Evolutionary conservation across 192 early-diverging fungal genomes (phyloP).

Genomic region (Coemansia interrupta): DNA sequence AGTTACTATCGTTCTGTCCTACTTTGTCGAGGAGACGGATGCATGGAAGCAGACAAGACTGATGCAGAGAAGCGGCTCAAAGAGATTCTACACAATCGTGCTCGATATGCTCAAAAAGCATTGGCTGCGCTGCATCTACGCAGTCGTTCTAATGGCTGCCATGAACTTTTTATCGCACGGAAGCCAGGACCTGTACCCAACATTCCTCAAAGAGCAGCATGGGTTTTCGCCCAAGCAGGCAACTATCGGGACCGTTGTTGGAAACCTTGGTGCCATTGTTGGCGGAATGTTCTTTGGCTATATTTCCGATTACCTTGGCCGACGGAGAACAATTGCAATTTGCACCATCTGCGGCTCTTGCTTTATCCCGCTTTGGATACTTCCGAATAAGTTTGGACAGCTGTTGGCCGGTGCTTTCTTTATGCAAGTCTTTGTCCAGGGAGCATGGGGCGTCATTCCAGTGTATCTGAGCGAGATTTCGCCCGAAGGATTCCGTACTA

Average conservation of each 20-base stretch:
- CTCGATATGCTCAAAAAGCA: constrained; percentile 51
- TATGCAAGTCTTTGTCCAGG: constrained; percentile 48
- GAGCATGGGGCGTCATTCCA: constrained; percentile 64
- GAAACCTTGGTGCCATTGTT: constrained; percentile 63
- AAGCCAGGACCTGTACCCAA: constrained; percentile 70
- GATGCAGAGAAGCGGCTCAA: constrained; percentile 26
- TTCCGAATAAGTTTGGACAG: constrained; percentile 35
- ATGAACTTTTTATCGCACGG: constrained; percentile 74
- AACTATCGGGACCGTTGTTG: constrained; percentile 60
- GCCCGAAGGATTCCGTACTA: constrained; percentile 62
- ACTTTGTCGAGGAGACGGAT: constrained; percentile 63
- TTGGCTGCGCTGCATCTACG: constrained; percentile 57
- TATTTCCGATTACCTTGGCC: constrained; percentile 65
- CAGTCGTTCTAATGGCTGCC: constrained; percentile 59
- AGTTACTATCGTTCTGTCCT: constrained; percentile 58
- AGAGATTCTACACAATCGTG: constrained; percentile 23
- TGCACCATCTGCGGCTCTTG: constrained; percentile 54
- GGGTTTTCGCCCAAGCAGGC: constrained; percentile 54
- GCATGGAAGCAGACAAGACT: constrained; percentile 49
- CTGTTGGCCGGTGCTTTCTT: constrained; percentile 49
- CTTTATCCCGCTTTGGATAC: constrained; percentile 68
- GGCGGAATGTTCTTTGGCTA: constrained; percentile 69
- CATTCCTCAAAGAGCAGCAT: constrained; percentile 61
- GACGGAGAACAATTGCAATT: constrained; percentile 57
- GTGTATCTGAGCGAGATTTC: constrained; percentile 67